Evolutionary conservation across 805 yeast species (phyloP).

Genomic region (Peterozyma toletana): DNA sequence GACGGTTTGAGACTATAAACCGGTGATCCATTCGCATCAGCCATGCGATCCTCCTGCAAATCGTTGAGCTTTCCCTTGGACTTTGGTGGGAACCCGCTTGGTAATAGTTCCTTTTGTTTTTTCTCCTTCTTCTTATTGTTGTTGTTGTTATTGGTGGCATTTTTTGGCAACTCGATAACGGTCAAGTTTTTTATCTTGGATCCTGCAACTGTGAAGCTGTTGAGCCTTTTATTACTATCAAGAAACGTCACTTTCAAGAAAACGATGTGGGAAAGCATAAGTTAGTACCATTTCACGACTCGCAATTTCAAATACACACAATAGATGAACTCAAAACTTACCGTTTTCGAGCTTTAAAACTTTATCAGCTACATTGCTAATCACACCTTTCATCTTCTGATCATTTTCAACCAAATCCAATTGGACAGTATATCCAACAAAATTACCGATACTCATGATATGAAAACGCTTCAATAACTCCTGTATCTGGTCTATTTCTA

Average conservation of each 20-base stretch:
- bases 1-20: slow-evolving; percentile 8
- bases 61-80: slow-evolving; percentile 3
- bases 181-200: slow-evolving; percentile 43
- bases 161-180: slow-evolving; percentile 45
- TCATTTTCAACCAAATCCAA: slow-evolving; percentile 34
- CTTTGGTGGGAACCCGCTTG: neutral
- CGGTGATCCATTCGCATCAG: slow-evolving; percentile 9
- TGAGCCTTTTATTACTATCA: slow-evolving; percentile 10
- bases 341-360: slow-evolving; percentile 31
- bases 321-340: slow-evolving; percentile 8
- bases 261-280: neutral
- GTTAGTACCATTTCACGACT: slow-evolving; percentile 8
- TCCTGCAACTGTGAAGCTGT: slow-evolving; percentile 21
- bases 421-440: slow-evolving; percentile 39
- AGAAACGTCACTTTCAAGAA: slow-evolving; percentile 7
- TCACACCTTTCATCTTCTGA: slow-evolving; percentile 26
- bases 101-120: slow-evolving; percentile 7
- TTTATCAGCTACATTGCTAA: slow-evolving; percentile 33
- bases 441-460: slow-evolving; percentile 17
- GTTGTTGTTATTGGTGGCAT: slow-evolving; percentile 14
- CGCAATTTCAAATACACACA: neutral
- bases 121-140: slow-evolving; percentile 14
- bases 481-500: too few species aligned
- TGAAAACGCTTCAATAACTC: too few species aligned
- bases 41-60: slow-evolving; percentile 8